Evolutionary conservation across 352 stramenopile genomes (phyloP), one percentile per base, ranked within the genome.

Genomic region (Pythium periplocum): DNA sequence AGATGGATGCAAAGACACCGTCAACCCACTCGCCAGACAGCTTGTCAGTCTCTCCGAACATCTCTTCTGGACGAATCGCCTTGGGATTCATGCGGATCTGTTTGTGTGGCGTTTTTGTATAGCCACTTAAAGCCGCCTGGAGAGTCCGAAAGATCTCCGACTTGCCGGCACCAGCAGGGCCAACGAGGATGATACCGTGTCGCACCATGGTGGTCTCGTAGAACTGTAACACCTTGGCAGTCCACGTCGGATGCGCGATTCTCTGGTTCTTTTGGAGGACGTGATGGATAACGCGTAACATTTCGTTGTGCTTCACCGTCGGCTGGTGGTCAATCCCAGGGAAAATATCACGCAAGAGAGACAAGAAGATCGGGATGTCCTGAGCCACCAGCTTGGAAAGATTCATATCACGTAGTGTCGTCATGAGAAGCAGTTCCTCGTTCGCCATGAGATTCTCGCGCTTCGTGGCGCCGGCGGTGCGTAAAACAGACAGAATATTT

Each of bases 401-500:
- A 50, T 98, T 98, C 62, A 91, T 96, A 66, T 97, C 91, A 1
- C 96, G 76, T 40, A 99, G 74, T 9, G 94, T 98, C 8, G 94
- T 88, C 76, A 98, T 98, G 37, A 99, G 73, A 17, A 99, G 66
- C 39, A 97, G 82, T 42, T 95, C 83, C 68, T 99, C 96, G 33
- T 86, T 86, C 31, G 87, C 90, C 57, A 97, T 86, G 4, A 92
- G 61, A 55, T 98, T 98, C 31, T 96, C 79, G 7, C 96, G 87
- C 75, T 98, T 98, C 9, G 88, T 98, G 39, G 90, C 77, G 17
- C 96, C 96, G 30, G 95, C 96, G 8, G 93, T 98, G n/a, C 92
- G 80, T 33, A 99, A 66, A 6, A 99, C 96, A 0, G 91, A 97
- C 11, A 98, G 64, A 53, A 98, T 98, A 57, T 98, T 98, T 38